These are phyloP conservation scores for Ustilago tritici DNA, from an alignment of 1,284 basidiomycete genomes.

Conservation along the genomic window DNA sequence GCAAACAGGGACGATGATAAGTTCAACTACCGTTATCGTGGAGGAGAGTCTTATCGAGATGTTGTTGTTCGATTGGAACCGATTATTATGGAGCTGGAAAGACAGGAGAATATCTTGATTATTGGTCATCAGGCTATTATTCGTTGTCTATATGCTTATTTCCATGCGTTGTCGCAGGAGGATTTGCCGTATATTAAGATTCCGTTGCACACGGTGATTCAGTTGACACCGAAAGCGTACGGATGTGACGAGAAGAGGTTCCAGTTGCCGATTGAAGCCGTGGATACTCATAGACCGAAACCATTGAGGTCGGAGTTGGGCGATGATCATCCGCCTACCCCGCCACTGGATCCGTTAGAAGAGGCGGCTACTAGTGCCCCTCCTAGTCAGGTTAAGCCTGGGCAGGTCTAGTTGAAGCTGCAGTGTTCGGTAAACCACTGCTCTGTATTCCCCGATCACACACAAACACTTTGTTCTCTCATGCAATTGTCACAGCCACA, in stretches of 20 bases:
- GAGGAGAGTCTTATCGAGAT: constrained; percentile 94
- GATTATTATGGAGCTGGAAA: constrained; percentile 98
- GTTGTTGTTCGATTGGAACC: constrained; percentile 92
- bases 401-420: neutral
- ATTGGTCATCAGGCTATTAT: constrained; percentile 86
- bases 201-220: constrained; percentile 92
- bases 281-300: constrained; percentile 66
- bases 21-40: constrained; percentile 95
- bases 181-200: constrained; percentile 96
- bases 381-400: constrained; percentile 37
- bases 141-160: constrained; percentile 81
- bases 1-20: constrained; percentile 99
- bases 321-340: constrained; percentile 46
- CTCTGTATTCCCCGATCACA: neutral
- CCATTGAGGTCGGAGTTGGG: constrained; percentile 35
- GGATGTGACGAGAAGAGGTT: constrained; percentile 97
- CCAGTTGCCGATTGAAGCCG: constrained; percentile 68
- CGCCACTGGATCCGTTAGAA: constrained; percentile 48
- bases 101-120: constrained; percentile 96
- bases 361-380: constrained; percentile 45
- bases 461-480: neutral
- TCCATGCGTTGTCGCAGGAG: constrained; percentile 89
- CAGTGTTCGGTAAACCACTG: neutral
- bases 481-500: constrained; percentile 15
- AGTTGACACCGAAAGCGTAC: constrained; percentile 96